Base-by-base conservation (phyloP, 1,284 basidiomycete species). In the Sporisorium exsertum region DNA sequence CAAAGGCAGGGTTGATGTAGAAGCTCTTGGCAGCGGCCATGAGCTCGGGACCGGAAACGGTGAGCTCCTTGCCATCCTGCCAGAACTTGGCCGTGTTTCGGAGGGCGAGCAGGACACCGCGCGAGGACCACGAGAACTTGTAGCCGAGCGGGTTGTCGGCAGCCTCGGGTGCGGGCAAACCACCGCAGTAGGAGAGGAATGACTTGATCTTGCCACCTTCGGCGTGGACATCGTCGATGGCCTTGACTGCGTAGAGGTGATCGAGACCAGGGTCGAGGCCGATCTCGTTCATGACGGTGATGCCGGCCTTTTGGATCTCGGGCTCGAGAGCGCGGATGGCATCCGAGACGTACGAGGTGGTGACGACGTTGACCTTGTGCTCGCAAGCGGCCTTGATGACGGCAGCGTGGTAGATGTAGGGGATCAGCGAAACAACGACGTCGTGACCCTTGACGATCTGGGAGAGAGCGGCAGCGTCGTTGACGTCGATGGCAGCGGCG, bases 71-170 rank as follows among this genome's bases (percentile, higher is more conserved):
- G 24, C 73, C 72, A 43, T 63, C 73, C 60, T 78, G 77, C 78
- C 75, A 82, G 87, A 92, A 97, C 67, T 92, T 91, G 50, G 94
- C 97, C 52, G 90, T 89, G 89, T 98, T 99, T 81, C 96, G 91
- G 64, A 97, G 90, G 7, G 96, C 96, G 80, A 98, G 92, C 58
- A 99, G 91, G 52, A 97, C 95, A 67, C 96, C 97, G 52, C 94
- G 92, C 32, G 95, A 94, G 2, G 95, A 97, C 97, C 97, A 99
- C 40, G 94, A 97, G 89, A 99, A 98, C 87, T 98, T 98, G 91
- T 98, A 99, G 32, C 97, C 96, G 69, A 99, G 92, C 9, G 97
- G 95, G 88, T 98, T 99, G 84, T 92, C 91, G 16, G 94, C 91
- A 80, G 92, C 91, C 82, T 94, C 92, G 18, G 95, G 94, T 2